Percentiles rank a stretch among this genome's conserved stretches.
phyloP scores from a whole-genome alignment of 2,329 filamentous ascomycete genomes.

The Fusarium lyarnte region DNA sequence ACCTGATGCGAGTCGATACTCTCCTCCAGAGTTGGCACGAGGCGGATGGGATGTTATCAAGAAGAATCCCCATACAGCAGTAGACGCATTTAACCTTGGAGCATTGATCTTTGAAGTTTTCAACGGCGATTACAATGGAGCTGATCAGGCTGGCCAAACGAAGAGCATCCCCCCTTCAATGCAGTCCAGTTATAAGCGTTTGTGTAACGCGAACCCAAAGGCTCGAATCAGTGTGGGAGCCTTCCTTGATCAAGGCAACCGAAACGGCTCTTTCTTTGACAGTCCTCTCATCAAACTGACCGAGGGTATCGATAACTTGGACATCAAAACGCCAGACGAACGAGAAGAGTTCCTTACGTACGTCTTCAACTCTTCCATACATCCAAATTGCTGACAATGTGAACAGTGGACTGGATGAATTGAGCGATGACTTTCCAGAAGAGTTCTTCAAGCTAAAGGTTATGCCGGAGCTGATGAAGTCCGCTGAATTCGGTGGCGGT shows the following conservation, averaged over 20 bases:
- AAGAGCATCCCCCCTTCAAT: slow-evolving; percentile 88
- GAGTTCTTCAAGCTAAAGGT: slow-evolving; percentile 99
- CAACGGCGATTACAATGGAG: slow-evolving; percentile 81
- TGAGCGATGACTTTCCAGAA: slow-evolving; percentile 94
- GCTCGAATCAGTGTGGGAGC: slow-evolving; percentile 82
- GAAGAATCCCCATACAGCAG: slow-evolving; percentile 79
- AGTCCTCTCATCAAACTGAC: slow-evolving; percentile 91
- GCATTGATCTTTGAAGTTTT: slow-evolving; percentile 89
- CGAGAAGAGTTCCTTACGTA: slow-evolving; percentile 83
- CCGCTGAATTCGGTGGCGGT: slow-evolving; percentile 96
- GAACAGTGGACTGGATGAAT: slow-evolving; percentile 77
- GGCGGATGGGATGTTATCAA: slow-evolving; percentile 94
- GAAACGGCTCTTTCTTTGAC: slow-evolving; percentile 88
- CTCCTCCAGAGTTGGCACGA: slow-evolving; percentile 85
- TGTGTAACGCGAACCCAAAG: slow-evolving; percentile 90
- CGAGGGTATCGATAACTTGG: slow-evolving; percentile 91
- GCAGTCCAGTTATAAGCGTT: slow-evolving; percentile 89
- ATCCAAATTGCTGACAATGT: slow-evolving; percentile 43
- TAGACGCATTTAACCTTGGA: slow-evolving; percentile 89
- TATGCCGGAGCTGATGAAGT: slow-evolving; percentile 94
- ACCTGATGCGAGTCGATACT: slow-evolving; percentile 85
- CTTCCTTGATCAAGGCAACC: slow-evolving; percentile 89
- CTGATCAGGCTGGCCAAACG: slow-evolving; percentile 84
- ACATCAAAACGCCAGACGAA: slow-evolving; percentile 85
- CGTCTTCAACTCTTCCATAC: slow-evolving; percentile 4